Conservation (phyloP, 2,329 filamentous ascomycete species). For the Trichocomaceae sp. region DNA sequence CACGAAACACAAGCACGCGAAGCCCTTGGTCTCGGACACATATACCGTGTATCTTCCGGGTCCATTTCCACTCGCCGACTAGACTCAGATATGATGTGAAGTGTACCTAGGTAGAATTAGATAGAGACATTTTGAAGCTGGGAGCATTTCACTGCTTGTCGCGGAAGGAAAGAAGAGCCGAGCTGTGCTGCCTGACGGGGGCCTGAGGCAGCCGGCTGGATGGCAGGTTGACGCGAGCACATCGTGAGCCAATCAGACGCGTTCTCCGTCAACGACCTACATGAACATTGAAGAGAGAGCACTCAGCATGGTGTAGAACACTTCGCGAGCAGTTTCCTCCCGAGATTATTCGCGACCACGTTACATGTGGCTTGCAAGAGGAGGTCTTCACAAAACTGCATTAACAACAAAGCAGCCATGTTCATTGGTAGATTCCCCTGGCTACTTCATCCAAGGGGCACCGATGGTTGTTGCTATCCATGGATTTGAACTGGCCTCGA, state of each 20-base stretch:
- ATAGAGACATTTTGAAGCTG: neutral
- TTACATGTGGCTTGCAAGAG: neutral
- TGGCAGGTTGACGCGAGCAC: slow-evolving; percentile 7
- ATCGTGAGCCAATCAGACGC: neutral
- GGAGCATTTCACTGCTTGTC: neutral
- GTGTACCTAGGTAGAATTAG: neutral
- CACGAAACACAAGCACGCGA: slow-evolving; percentile 8
- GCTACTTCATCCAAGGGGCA: neutral
- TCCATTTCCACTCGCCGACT: neutral
- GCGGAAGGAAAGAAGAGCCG: slow-evolving; percentile 10
- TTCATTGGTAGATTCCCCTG: neutral
- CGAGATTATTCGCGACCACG: neutral
- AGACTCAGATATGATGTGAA: neutral
- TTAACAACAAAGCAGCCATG: neutral
- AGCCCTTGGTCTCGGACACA: slow-evolving; percentile 9
- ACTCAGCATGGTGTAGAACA: neutral
- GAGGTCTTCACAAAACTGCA: neutral
- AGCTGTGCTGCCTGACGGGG: neutral
- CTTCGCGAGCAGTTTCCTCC: neutral
- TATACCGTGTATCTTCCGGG: neutral
- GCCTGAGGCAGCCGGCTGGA: neutral
- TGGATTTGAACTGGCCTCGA: neutral
- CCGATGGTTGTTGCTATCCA: neutral
- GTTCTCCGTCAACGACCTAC: neutral
- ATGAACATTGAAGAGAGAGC: no score